Evolutionary conservation across 1,284 basidiomycete genomes (phyloP).

Genomic region (Cerioporus squamosus): DNA sequence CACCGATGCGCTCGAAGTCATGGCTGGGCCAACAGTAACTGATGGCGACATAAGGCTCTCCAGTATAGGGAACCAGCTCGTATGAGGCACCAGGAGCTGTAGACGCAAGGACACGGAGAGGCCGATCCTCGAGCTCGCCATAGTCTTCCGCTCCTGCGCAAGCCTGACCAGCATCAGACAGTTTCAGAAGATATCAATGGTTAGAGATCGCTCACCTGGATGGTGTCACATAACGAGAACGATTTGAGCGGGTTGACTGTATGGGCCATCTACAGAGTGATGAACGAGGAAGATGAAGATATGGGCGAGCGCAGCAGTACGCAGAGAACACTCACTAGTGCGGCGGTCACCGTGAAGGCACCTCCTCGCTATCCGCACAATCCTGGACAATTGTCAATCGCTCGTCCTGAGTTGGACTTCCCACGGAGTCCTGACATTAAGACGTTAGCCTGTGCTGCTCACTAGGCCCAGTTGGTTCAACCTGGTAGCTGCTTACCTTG

Average conservation of each 20-base stretch:
- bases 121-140: not conserved
- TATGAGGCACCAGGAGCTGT: not conserved
- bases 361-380: too few relatives aligned
- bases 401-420: too few relatives aligned
- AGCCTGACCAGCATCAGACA: not conserved
- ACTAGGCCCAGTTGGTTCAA: too few relatives aligned
- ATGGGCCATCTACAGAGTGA: not conserved
- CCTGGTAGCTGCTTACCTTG: too few relatives aligned
- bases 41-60: slow-evolving; percentile 15
- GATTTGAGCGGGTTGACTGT: not conserved
- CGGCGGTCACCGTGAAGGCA: too few relatives aligned
- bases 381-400: too few relatives aligned
- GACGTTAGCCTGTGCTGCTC: too few relatives aligned
- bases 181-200: not conserved
- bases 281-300: too few relatives aligned
- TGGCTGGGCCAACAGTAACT: slow-evolving; percentile 20
- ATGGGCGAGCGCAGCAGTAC: too few relatives aligned
- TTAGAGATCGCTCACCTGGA: not conserved
- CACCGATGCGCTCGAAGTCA: not conserved
- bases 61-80: slow-evolving; percentile 9
- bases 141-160: slow-evolving; percentile 8
- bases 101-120: slow-evolving; percentile 10
- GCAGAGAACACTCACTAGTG: too few relatives aligned
- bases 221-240: not conserved
- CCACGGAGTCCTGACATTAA: too few relatives aligned